Evolutionary conservation across 352 stramenopile genomes (phyloP), one percentile per base, ranked within the genome.

Genomic region (Pythium sp.): DNA sequence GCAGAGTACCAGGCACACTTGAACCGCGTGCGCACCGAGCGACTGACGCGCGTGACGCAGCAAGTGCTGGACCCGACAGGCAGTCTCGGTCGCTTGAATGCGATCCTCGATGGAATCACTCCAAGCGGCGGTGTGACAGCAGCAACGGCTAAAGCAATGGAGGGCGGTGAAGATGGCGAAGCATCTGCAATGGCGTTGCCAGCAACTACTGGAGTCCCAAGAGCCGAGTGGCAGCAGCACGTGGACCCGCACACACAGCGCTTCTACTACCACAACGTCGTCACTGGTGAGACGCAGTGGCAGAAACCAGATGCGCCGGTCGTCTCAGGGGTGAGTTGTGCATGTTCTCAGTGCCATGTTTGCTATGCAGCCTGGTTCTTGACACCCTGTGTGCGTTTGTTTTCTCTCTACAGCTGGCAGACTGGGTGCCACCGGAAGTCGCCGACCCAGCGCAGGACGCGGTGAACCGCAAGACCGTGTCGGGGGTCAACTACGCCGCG

Each of bases 251-350:
- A 91, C 34, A 87, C 81, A 15, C 80, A 93, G 69, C 77, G 81
- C 18, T 93, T 89, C 70, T 96, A 94, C 75, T 96, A 94, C 77
- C 78, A 94, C 73, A 93, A 96, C 72, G 72, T 81, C 2, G 75
- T 80, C 32, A 95, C 89, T 12, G 82, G 84, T 7, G 78, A 83
- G 54, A 96, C 87, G 4, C 83, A 94, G 58, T 96, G 87, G 87
- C 80, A 80, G 26, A 86, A 89, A 32, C 89, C 89, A 7, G 84
- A 93, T 38, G 83, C 77, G 0, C 74, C 77, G 2, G 69, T 95
- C 64, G 74, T 81, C 12, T 93, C 88, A 12, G 88, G 83, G 62
- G 87, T 95, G 80, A 67, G 82, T 76, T 56, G 55, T 47, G 3
- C 47, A 47, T 41, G 55, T 14, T 18, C 65, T 49, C 0, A 34